Conservation (phyloP, 805 yeast genomes). For the Pichia cephalocereana region DNA sequence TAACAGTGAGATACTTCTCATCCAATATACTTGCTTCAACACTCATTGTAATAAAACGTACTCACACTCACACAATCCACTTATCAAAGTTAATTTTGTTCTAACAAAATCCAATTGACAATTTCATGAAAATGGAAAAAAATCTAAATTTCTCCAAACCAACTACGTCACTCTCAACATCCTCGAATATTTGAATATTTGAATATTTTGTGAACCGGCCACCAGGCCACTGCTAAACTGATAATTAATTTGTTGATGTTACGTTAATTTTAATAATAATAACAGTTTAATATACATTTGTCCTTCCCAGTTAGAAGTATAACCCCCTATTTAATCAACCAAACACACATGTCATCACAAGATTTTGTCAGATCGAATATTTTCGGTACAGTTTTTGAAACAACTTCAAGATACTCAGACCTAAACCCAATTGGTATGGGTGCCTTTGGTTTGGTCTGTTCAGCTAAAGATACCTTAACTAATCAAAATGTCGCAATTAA, state of each 20-base stretch:
- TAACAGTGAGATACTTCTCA: conserved; percentile 28
- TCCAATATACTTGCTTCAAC: conserved; percentile 30
- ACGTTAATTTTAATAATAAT: no score
- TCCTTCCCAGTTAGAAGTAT: no score
- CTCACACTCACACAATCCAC: not conserved
- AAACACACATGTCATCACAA: conserved; percentile 18
- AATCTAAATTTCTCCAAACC: no score
- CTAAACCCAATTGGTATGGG: conserved; percentile 99
- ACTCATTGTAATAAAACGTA: not conserved
- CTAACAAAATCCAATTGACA: not conserved
- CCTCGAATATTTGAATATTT: no score
- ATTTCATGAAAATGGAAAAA: no score
- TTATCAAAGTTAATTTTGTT: no score
- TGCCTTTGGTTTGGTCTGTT: conserved; percentile 95
- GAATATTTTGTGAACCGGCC: no score
- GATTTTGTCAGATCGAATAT: conserved; percentile 70
- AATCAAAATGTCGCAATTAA: conserved; percentile 93
- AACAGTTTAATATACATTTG: no score
- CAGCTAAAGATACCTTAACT: conserved; percentile 87
- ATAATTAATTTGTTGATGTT: no score
- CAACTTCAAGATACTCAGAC: conserved; percentile 81
- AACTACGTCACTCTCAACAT: no score
- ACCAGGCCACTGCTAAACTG: no score
- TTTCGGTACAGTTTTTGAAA: conserved; percentile 91
- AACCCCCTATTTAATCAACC: not conserved